phyloP scores from a whole-genome alignment of 345 rosid genomes.

The Rhodamnia rubescens region DNA sequence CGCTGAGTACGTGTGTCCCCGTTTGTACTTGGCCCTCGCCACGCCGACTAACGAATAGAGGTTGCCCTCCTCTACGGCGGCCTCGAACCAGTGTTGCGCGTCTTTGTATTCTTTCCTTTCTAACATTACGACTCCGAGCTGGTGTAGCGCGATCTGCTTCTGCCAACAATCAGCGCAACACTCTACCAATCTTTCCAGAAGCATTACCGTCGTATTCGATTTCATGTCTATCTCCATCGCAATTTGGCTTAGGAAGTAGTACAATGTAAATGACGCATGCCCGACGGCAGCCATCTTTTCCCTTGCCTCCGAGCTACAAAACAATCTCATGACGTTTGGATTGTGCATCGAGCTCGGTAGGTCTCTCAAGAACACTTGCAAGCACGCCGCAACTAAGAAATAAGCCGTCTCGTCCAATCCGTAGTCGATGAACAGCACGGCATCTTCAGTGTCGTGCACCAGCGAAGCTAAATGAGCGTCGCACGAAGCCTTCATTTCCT shows the following conservation, averaged over 20 bases:
- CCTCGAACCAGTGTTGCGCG: slow-evolving; percentile 73
- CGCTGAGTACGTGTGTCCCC: slow-evolving; percentile 82
- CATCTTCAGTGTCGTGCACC: slow-evolving; percentile 51
- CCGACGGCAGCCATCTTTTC: slow-evolving; percentile 54
- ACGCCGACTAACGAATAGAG: slow-evolving; percentile 57
- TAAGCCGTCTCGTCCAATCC: slow-evolving; percentile 69
- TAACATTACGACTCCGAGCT: slow-evolving; percentile 78
- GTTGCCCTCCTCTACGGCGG: slow-evolving; percentile 65
- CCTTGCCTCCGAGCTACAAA: slow-evolving; percentile 55
- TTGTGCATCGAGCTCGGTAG: slow-evolving; percentile 59
- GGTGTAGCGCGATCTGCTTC: slow-evolving; percentile 78
- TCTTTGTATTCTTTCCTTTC: slow-evolving; percentile 86
- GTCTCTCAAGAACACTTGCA: slow-evolving; percentile 77
- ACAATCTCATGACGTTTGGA: slow-evolving; percentile 45
- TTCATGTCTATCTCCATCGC: slow-evolving; percentile 78
- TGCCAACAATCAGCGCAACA: slow-evolving; percentile 67
- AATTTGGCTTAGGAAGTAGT: slow-evolving; percentile 70
- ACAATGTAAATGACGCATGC: slow-evolving; percentile 69
- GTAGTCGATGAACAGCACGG: slow-evolving; percentile 56
- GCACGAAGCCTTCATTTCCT: slow-evolving; percentile 70
- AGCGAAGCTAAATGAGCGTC: slow-evolving; percentile 57
- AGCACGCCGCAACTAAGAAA: slow-evolving; percentile 82
- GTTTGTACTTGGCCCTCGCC: slow-evolving; percentile 85
- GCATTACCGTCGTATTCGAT: slow-evolving; percentile 83
- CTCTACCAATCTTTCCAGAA: slow-evolving; percentile 68